Evolutionary conservation across 2,329 filamentous ascomycete genomes (phyloP), one percentile per base, ranked within the genome.

Genomic region (Fusarium pseudocircinatum): DNA sequence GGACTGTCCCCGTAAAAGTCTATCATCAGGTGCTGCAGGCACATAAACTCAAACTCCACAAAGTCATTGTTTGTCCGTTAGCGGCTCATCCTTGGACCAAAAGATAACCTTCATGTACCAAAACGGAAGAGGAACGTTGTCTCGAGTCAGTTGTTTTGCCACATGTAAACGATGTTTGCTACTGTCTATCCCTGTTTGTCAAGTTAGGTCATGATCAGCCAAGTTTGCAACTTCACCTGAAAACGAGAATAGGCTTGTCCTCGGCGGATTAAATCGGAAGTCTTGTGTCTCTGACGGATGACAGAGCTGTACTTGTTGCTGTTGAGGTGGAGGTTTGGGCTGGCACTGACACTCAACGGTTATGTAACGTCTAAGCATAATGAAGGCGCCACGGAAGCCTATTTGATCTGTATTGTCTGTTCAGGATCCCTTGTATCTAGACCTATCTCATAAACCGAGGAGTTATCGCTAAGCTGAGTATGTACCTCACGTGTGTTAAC

Each of bases 31-130:
- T 36, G 37, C 36, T 69, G 52, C 60, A 70, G 67, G 65, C 40
- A 69, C 65, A 40, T 46, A 70, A 69, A 69, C 43, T 53, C 50
- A 64, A 69, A 69, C 24, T 43, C 63, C 64, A 64, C 65, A 59
- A 49, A 39, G 15, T 22, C 43, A 52, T n/a, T 52, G 46, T 39
- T 50, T 34, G 47, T n/a, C 49, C 30, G 57, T 52, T 65, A 73
- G 57, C 47, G 61, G 43, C 46, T 50, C 43, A 53, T 24, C 30
- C 40, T 59, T 43, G 52, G 37, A 43, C 32, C 44, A 63, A 56
- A 46, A n/a, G 24, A 59, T 69, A 37, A 52, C 37, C 47, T 69
- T 43, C 7, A 20, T 32, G 20, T 54, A 69, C 64, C 15, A 68
- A 63, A 68, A 34, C 47, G 47, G 65, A 63, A 58, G 46, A 30